Percentiles rank a stretch among this genome's conserved stretches.
Conservation (phyloP, 768 basidiomycete genomes). For the Podaxis pistillaris region DNA sequence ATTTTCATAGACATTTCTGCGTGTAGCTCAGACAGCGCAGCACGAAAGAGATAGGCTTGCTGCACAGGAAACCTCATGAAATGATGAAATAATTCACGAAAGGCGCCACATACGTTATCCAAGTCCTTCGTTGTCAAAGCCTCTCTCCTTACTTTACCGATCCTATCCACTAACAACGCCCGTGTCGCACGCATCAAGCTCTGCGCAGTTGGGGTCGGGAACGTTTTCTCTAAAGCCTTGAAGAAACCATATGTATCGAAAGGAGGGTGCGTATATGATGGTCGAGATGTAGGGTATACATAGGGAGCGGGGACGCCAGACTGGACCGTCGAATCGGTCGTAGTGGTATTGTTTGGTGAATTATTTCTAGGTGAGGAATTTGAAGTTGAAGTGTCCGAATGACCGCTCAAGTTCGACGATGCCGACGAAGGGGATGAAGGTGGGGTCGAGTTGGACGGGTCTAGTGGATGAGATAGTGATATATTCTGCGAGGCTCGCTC, state of each 20-base stretch:
- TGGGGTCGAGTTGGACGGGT: slow-evolving; percentile 18
- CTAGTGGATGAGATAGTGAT: slow-evolving; percentile 23
- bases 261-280: slow-evolving; percentile 64
- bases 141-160: slow-evolving; percentile 68
- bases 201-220: slow-evolving; percentile 70
- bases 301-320: slow-evolving; percentile 12
- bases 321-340: not conserved
- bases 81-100: not conserved
- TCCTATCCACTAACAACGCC: slow-evolving; percentile 74
- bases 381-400: slow-evolving; percentile 2
- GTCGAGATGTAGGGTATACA: slow-evolving; percentile 11
- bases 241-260: slow-evolving; percentile 86
- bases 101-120: slow-evolving; percentile 62
- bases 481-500: slow-evolving; percentile 6
- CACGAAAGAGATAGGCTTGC: slow-evolving; percentile 96
- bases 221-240: slow-evolving; percentile 64
- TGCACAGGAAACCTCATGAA: slow-evolving; percentile 26
- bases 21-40: slow-evolving; percentile 87
- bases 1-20: slow-evolving; percentile 82
- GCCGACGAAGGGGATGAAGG: slow-evolving; percentile 17
- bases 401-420: not conserved
- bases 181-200: slow-evolving; percentile 84
- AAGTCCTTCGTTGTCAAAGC: slow-evolving; percentile 75
- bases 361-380: slow-evolving; percentile 14
- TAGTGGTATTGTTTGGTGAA: not conserved